Evolutionary conservation across 164 flowering plant species (phyloP).

Genomic region (Aristolochia contorta): DNA sequence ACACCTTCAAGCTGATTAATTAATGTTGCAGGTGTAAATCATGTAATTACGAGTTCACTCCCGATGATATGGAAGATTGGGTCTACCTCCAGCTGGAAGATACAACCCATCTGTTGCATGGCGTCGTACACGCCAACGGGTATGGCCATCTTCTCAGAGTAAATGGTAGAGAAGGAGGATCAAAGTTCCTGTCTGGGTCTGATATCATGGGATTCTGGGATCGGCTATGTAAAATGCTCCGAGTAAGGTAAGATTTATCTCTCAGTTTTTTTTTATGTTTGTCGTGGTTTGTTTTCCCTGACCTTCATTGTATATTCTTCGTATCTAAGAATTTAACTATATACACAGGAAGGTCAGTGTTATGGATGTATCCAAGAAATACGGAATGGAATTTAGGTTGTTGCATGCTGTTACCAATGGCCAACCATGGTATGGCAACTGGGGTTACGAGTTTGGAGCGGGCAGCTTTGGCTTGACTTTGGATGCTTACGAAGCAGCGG

Average conservation of each 20-base stretch:
- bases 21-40: slow-evolving; percentile 54
- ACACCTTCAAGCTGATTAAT: no score
- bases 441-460: slow-evolving; percentile 81
- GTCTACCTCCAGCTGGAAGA: slow-evolving; percentile 55
- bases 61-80: slow-evolving; percentile 72
- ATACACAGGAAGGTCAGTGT: slow-evolving; percentile 66
- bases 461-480: slow-evolving; percentile 65
- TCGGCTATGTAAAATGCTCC: slow-evolving; percentile 53
- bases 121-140: slow-evolving; percentile 73
- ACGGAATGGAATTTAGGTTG: slow-evolving; percentile 60
- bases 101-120: slow-evolving; percentile 72
- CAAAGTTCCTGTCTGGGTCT: slow-evolving; percentile 60
- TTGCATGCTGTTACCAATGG: slow-evolving; percentile 66
- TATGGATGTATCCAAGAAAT: slow-evolving; percentile 84
- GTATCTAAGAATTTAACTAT: no score
- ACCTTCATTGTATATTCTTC: no score
- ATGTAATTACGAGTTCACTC: slow-evolving; percentile 43
- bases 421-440: slow-evolving; percentile 74
- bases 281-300: no score
- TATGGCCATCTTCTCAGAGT: slow-evolving; percentile 84
- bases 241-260: slow-evolving; percentile 49
- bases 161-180: slow-evolving; percentile 86
- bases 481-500: slow-evolving; percentile 41
- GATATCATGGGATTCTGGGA: slow-evolving; percentile 91
- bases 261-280: no score